A percentile compares a stretch with the other conserved stretches of the same genome.
Conservation (phyloP, 768 basidiomycete genomes). For the Agrocybe praecox region DNA sequence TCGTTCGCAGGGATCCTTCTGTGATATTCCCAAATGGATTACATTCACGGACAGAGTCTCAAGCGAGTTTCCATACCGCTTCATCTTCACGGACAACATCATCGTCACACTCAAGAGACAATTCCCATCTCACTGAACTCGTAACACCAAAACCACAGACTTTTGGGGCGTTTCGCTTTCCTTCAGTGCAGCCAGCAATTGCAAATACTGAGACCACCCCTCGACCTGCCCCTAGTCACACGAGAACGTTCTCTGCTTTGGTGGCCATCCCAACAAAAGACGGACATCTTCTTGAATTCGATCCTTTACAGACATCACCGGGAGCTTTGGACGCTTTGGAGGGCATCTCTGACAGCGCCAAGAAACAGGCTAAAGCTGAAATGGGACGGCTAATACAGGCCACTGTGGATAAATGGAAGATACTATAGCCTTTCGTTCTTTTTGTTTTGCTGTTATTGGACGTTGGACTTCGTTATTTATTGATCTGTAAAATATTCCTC, state of each 20-base stretch:
- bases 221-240: conserved; percentile 31
- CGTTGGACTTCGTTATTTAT: conserved; percentile 9
- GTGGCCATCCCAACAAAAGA: conserved; percentile 82
- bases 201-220: conserved; percentile 31
- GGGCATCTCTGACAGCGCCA: conserved; percentile 79
- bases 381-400: conserved; percentile 73
- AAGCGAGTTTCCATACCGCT: conserved; percentile 46
- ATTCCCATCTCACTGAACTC: conserved; percentile 34
- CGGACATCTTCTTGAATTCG: conserved; percentile 83
- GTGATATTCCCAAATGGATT: conserved; percentile 32
- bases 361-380: conserved; percentile 79
- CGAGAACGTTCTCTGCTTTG: conserved; percentile 52
- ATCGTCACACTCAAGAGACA: conserved; percentile 44
- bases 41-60: conserved; percentile 55
- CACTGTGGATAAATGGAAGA: conserved; percentile 78
- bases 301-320: conserved; percentile 77
- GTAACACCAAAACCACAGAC: conserved; percentile 18
- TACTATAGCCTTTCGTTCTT: conserved; percentile 31
- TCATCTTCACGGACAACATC: conserved; percentile 35
- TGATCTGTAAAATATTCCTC: conserved; percentile 4
- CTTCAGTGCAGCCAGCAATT: conserved; percentile 22
- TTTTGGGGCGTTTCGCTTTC: conserved; percentile 28
- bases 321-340: conserved; percentile 73
- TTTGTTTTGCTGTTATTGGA: background rate
- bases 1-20: conserved; percentile 62